Conservation (phyloP, 768 basidiomycete species). For the Tephrocybe sp. region DNA sequence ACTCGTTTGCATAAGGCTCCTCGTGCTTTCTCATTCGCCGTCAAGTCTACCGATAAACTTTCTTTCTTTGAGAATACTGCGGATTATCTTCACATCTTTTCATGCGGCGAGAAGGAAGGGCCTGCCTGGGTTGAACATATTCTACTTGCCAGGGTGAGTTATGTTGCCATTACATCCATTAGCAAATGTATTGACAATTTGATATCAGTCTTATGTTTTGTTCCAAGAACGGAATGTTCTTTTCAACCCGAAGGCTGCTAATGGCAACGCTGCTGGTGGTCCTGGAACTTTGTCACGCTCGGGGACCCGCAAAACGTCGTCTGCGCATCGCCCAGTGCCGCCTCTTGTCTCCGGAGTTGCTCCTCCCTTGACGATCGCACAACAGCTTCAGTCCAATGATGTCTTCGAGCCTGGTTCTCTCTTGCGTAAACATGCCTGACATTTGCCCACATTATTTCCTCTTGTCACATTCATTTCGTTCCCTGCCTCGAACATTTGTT, state of each 20-base stretch:
- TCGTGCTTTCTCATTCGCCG: slow-evolving; percentile 79
- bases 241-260: slow-evolving; percentile 41
- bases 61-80: slow-evolving; percentile 84
- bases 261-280: slow-evolving; percentile 26
- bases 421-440: slow-evolving; percentile 47
- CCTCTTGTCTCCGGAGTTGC: slow-evolving; percentile 35
- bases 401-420: slow-evolving; percentile 80
- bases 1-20: slow-evolving; percentile 80
- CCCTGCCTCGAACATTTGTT: slow-evolving; percentile 1
- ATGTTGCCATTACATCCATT: background rate
- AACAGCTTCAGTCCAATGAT: slow-evolving; percentile 30
- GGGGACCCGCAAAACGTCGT: slow-evolving; percentile 34
- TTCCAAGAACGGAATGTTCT: slow-evolving; percentile 78
- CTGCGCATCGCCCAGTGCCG: slow-evolving; percentile 25
- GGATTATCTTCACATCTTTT: slow-evolving; percentile 89
- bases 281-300: slow-evolving; percentile 33
- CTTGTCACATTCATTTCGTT: background rate
- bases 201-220: slow-evolving; percentile 73
- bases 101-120: slow-evolving; percentile 73
- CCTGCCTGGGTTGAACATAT: slow-evolving; percentile 79
- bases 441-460: background rate
- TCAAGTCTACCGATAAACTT: slow-evolving; percentile 87
- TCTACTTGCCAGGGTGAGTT: slow-evolving; percentile 76
- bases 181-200: slow-evolving; percentile 4
- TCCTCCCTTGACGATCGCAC: slow-evolving; percentile 33